Conservation (phyloP, 2,329 filamentous ascomycete species). For the Samsoniella hepiali region DNA sequence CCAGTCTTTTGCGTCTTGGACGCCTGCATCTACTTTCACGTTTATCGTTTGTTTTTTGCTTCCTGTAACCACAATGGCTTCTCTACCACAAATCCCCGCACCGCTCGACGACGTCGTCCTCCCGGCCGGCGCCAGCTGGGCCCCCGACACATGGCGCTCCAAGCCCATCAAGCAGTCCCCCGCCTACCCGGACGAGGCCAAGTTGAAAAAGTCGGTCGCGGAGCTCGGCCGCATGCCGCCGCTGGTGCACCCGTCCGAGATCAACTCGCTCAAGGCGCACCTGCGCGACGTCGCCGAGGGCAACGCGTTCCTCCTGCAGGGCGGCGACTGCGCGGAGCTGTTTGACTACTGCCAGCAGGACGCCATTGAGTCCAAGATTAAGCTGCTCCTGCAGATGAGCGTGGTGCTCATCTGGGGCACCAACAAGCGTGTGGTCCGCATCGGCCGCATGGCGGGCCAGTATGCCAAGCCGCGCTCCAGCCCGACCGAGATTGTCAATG, state of each 20-base stretch:
- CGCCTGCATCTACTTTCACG: background rate
- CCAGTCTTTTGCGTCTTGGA: background rate
- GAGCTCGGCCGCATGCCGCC: constrained; percentile 71
- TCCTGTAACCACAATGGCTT: background rate
- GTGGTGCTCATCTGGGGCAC: constrained; percentile 89
- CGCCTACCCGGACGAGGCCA: constrained; percentile 60
- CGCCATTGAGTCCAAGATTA: constrained; percentile 94
- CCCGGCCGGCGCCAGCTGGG: constrained; percentile 40
- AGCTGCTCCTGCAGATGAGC: constrained; percentile 95
- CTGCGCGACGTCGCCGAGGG: constrained; percentile 84
- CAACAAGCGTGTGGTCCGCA: constrained; percentile 79
- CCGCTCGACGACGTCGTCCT: background rate
- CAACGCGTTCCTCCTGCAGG: constrained; percentile 90
- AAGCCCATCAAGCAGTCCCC: constrained; percentile 79
- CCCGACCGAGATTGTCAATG: constrained; percentile 77
- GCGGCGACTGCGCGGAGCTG: constrained; percentile 93
- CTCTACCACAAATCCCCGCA: constrained; percentile 7
- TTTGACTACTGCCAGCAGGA: constrained; percentile 93
- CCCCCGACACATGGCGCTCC: constrained; percentile 66
- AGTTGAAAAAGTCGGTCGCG: constrained; percentile 56
- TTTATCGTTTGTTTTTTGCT: background rate
- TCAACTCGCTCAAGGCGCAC: constrained; percentile 72
- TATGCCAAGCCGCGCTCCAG: constrained; percentile 94
- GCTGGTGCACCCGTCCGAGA: constrained; percentile 76
- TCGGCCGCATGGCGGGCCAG: constrained; percentile 94